These are phyloP conservation scores for Phytophthora nicotianae DNA, from an alignment of 352 stramenopile species.

Conservation along the genomic window DNA sequence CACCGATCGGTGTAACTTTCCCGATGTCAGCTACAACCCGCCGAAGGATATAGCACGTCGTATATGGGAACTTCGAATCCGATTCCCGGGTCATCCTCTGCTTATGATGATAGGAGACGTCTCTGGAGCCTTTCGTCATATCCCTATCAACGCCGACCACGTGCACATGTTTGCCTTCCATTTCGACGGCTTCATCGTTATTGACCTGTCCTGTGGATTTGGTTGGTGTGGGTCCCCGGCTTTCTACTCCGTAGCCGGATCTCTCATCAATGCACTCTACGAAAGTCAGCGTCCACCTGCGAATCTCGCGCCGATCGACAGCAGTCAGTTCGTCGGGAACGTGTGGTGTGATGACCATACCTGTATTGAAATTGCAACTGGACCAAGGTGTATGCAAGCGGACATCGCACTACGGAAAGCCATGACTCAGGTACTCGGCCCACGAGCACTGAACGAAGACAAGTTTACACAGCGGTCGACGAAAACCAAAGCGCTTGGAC, in stretches of 20 bases:
- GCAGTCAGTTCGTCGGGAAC: background rate
- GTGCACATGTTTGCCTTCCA: slow-evolving; percentile 26
- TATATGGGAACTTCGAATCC: background rate
- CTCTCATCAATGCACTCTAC: slow-evolving; percentile 9
- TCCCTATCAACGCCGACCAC: slow-evolving; percentile 2
- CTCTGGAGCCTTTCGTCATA: slow-evolving; percentile 9
- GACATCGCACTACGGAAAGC: background rate
- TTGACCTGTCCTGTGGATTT: slow-evolving; percentile 10
- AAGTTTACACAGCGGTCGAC: background rate
- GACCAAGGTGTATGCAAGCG: background rate
- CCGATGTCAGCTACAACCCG: no score
- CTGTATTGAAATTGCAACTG: slow-evolving; percentile 5
- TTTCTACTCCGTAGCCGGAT: slow-evolving; percentile 4
- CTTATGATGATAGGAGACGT: slow-evolving; percentile 14
- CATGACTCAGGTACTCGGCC: background rate
- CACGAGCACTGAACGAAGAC: background rate
- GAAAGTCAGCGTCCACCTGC: background rate
- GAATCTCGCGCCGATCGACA: background rate
- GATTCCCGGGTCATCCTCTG: background rate
- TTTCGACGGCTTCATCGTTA: slow-evolving; percentile 7
- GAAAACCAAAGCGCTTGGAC: background rate
- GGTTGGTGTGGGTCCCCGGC: background rate
- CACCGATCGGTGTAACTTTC: no score
- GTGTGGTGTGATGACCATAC: slow-evolving; percentile 19
- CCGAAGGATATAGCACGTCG: no score